Evolutionary conservation across 2,329 filamentous ascomycete genomes (phyloP).

Genomic region (Lecanosticta acicola): DNA sequence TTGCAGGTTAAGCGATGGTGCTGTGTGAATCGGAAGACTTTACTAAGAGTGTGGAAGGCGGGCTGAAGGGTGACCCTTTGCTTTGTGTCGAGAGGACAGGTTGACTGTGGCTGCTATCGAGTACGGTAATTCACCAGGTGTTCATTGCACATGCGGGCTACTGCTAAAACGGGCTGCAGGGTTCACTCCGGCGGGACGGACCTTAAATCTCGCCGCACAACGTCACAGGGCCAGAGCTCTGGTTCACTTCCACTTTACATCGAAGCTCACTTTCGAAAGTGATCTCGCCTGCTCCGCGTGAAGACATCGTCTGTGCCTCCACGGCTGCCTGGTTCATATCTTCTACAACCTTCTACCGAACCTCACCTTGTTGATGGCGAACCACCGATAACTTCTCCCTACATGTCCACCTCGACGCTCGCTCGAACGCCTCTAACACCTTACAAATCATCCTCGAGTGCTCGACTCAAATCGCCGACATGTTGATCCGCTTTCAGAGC

Average conservation of each 20-base stretch:
- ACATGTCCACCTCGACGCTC: constrained; percentile 2
- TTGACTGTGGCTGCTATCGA: neutral
- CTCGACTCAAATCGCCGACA: constrained; percentile 39
- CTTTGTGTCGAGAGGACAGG: neutral
- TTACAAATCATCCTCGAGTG: constrained; percentile 2
- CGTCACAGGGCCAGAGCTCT: neutral
- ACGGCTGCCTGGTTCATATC: neutral
- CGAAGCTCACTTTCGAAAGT: neutral
- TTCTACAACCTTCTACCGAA: neutral
- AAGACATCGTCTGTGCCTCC: neutral
- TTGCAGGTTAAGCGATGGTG: neutral
- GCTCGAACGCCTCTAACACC: constrained; percentile 1
- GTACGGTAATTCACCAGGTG: neutral
- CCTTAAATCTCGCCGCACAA: neutral
- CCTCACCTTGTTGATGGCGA: no score
- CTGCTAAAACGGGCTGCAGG: neutral
- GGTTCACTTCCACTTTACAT: neutral
- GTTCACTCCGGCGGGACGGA: neutral
- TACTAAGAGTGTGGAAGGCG: no score
- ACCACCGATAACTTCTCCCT: no score
- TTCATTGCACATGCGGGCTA: neutral
- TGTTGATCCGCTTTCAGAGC: constrained; percentile 82
- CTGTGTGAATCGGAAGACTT: no score
- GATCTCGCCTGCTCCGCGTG: no score
- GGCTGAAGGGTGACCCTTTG: neutral